Evolutionary conservation across 2,329 filamentous ascomycete species (phyloP).

Genomic region (Phyllosticta ampelicida): DNA sequence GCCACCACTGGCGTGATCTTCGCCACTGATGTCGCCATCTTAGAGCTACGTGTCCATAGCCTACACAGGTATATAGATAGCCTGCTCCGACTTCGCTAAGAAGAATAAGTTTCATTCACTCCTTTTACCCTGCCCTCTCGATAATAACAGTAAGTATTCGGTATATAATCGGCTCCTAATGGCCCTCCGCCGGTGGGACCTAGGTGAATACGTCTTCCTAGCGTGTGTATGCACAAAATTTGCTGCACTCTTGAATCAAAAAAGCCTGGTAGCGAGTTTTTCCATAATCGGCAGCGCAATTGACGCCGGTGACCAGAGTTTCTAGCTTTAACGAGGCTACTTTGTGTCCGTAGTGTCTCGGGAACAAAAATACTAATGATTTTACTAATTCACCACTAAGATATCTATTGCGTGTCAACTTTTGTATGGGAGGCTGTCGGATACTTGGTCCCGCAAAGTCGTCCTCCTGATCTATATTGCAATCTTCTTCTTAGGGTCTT

Average conservation of each 20-base stretch:
- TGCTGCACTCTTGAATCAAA: slow-evolving; percentile 48
- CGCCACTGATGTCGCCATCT: no score
- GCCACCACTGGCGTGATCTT: no score
- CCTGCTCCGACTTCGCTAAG: no score
- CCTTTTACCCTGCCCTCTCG: no score
- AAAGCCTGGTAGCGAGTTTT: slow-evolving; percentile 44
- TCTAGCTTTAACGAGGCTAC: slow-evolving; percentile 47
- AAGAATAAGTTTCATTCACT: no score
- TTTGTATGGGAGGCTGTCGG: slow-evolving; percentile 44
- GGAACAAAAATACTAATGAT: neutral
- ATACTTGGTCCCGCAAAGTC: slow-evolving; percentile 48
- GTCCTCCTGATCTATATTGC: slow-evolving; percentile 40
- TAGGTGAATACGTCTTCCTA: slow-evolving; percentile 40
- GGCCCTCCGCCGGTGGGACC: neutral
- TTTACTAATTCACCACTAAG: neutral
- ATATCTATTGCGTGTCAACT: slow-evolving; percentile 40
- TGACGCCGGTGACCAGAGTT: slow-evolving; percentile 38
- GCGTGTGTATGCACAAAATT: slow-evolving; percentile 47
- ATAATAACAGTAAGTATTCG: slow-evolving; percentile 6
- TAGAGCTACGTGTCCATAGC: no score
- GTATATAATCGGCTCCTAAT: neutral
- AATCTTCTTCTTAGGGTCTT: slow-evolving; percentile 39
- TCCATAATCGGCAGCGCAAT: slow-evolving; percentile 44
- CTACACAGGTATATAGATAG: no score
- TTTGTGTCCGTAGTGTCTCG: slow-evolving; percentile 35